Base-by-base conservation (phyloP, 2,329 filamentous ascomycete species). In the Parascedosporium putredinis region DNA sequence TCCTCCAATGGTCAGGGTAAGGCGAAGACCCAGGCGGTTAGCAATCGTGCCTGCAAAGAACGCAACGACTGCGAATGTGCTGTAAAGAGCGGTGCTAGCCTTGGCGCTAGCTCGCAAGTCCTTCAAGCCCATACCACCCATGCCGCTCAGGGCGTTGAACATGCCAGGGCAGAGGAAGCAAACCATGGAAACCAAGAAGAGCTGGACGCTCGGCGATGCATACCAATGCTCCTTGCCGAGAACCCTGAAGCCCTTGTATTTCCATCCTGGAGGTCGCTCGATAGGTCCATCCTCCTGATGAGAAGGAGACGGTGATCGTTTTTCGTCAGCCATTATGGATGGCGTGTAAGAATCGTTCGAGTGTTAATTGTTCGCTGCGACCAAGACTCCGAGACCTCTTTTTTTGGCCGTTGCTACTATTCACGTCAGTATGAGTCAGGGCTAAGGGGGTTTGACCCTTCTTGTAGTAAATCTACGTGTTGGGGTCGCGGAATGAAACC, bases 41-140 rank as follows among this genome's bases (percentile, higher is more conserved):
- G 84, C 83, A 59, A 90, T 77, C 48, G 84, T 90, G 50, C 84
- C 84, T 56, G 86, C 84, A 60, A 86, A 76, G 67, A 88, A 78
- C 54, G 79, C 84, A 34, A 81, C 73, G 46, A 80, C 70, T 42
- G 79, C 78, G 61, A 88, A 88, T 31, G 82, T 84, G 54, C 79
- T 80, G 68, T 88, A 87, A 47, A 89, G 67, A 20, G 84, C 84
- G 4, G 79, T 81, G 62, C 79, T 84, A 58, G 84, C 79, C 57
- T 83, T 76, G 62, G 84, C 83, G 73, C 65, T 62, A 46, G 69
- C 81, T 22, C 69, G 73, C 7, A 67, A 54, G 59, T 81, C 69
- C 54, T 79, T 62, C 56, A 76, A 75, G 51, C 80, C 83, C 61
- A 71, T 81, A 52, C 80, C 83, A 51, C 83, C 83, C 31, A 86